A percentile compares a stretch with the other conserved stretches of the same genome.
These are phyloP conservation scores for Tulasnella sp. DNA, from an alignment of 768 basidiomycete genomes.

Conservation along the genomic window DNA sequence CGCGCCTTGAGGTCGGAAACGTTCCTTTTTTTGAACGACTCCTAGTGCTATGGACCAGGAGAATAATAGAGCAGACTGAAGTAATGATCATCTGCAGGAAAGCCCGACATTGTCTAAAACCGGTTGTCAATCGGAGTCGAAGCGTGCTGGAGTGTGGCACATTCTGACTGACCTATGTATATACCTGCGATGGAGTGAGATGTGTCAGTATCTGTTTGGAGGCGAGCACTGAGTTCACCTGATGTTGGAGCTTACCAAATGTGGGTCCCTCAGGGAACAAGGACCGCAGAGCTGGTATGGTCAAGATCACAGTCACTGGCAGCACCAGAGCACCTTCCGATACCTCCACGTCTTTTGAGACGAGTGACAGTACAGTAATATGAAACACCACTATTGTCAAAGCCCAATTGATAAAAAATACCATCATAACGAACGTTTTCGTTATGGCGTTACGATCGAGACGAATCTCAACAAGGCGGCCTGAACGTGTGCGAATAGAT, in stretches of 20 bases:
- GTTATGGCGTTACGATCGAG: neutral
- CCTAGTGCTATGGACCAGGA: neutral
- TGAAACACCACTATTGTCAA: neutral
- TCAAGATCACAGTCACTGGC: neutral
- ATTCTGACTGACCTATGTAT: neutral
- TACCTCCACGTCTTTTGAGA: neutral
- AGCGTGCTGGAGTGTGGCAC: neutral
- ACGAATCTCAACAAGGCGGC: neutral
- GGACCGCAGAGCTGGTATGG: neutral
- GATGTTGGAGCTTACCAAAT: neutral
- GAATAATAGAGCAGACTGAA: neutral
- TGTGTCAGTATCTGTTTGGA: neutral
- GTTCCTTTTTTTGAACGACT: neutral
- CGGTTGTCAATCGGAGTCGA: neutral
- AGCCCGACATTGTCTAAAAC: neutral
- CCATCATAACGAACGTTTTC: neutral
- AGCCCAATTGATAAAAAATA: neutral
- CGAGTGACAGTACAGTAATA: neutral
- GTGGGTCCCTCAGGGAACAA: neutral
- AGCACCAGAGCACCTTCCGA: neutral
- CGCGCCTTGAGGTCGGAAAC: neutral
- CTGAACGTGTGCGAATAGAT: neutral
- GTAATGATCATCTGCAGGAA: neutral
- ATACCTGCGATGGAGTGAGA: neutral
- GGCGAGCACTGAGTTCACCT: neutral